A percentile compares a stretch with the other conserved stretches of the same genome.
Conservation (phyloP, 306 rosid genomes). For the Bauhinia variegata region DNA sequence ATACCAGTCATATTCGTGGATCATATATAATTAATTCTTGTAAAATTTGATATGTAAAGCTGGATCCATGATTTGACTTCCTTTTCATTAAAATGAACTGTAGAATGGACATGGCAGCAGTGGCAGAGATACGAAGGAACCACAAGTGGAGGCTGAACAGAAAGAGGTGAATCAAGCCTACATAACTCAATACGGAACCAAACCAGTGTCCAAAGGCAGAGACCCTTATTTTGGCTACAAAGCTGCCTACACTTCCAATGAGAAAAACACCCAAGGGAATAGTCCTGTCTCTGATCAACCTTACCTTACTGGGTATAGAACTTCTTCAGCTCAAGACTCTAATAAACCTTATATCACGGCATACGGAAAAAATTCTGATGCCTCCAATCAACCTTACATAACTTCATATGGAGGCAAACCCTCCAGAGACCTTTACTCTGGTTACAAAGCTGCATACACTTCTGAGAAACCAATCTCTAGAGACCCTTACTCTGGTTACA, state of each 20-base stretch:
- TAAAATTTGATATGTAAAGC: not conserved
- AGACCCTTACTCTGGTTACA: too few species aligned
- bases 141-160: not conserved
- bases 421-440: not conserved
- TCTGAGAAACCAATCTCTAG: too few species aligned
- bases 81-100: constrained; percentile 2
- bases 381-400: not conserved
- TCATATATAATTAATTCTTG: too few species aligned
- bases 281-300: not conserved
- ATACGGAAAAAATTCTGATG: not conserved
- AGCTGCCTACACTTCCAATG: not conserved
- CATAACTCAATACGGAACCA: not conserved
- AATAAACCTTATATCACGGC: not conserved
- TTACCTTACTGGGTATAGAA: not conserved
- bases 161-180: constrained; percentile 15
- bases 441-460: too few species aligned
- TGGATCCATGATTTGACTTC: not conserved
- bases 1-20: too few species aligned
- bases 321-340: not conserved
- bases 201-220: not conserved
- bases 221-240: not conserved
- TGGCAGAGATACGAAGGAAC: constrained; percentile 25
- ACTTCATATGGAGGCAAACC: not conserved
- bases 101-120: constrained; percentile 10
- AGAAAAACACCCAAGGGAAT: not conserved